Evolutionary conservation across 768 basidiomycete genomes (phyloP).

Genomic region (Russula earlei): DNA sequence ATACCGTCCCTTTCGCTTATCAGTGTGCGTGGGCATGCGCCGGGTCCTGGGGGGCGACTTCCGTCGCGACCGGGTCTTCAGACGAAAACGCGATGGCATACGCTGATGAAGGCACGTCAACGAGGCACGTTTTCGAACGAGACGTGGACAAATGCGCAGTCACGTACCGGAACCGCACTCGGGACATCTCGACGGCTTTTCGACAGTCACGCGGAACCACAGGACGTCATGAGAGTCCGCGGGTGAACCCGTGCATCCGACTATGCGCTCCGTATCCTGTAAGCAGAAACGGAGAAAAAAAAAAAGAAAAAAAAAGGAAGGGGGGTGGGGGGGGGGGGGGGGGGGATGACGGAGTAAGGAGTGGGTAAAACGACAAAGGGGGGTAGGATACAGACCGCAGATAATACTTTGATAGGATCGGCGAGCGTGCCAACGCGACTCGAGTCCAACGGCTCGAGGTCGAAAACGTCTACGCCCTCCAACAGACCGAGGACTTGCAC

Average conservation of each 20-base stretch:
- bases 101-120: slow-evolving; percentile 34
- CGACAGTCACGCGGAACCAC: slow-evolving; percentile 66
- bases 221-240: slow-evolving; percentile 91
- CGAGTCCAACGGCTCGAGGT: slow-evolving; percentile 74
- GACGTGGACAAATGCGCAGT: background rate
- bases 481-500: slow-evolving; percentile 85
- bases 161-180: slow-evolving; percentile 91
- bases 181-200: slow-evolving; percentile 70
- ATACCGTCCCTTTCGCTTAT: background rate
- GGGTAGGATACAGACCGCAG: slow-evolving; percentile 51
- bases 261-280: slow-evolving; percentile 71
- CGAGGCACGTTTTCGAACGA: background rate
- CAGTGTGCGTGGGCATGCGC: slow-evolving; percentile 13
- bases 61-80: slow-evolving; percentile 4
- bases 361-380: background rate
- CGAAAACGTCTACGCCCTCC: slow-evolving; percentile 85
- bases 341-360: background rate
- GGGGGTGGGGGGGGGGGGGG: no score
- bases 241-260: slow-evolving; percentile 93
- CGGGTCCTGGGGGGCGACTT: slow-evolving; percentile 17
- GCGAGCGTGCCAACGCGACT: slow-evolving; percentile 80
- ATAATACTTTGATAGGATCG: slow-evolving; percentile 81
- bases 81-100: slow-evolving; percentile 49
- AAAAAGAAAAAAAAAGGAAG: slow-evolving; percentile 5
- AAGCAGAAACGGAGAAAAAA: slow-evolving; percentile 1